phyloP scores from a whole-genome alignment of 2,329 filamentous ascomycete species.

The Fusarium armeniacum region DNA sequence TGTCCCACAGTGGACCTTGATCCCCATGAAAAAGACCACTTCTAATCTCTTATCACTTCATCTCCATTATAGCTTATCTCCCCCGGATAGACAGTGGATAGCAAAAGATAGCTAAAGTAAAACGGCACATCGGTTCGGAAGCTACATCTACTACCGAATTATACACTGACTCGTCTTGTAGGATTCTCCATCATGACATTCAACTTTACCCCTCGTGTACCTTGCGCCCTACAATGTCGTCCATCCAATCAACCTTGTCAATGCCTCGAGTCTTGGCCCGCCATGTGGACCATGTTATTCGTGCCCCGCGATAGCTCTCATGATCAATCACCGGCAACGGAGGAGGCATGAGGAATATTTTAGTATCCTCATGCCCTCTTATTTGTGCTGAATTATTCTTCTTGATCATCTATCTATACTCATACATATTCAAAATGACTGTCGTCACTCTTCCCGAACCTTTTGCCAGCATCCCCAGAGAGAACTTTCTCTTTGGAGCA shows the following conservation, averaged over 20 bases:
- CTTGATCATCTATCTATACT: neutral
- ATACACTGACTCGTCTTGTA: slow-evolving; percentile 31
- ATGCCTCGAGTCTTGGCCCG: slow-evolving; percentile 12
- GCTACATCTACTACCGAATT: slow-evolving; percentile 37
- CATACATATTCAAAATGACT: slow-evolving; percentile 45
- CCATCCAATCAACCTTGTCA: slow-evolving; percentile 23
- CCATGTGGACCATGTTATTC: slow-evolving; percentile 36
- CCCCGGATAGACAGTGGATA: slow-evolving; percentile 16
- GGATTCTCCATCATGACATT: slow-evolving; percentile 24
- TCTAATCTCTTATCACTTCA: slow-evolving; percentile 4
- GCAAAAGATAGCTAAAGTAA: slow-evolving; percentile 7
- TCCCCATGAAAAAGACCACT: neutral
- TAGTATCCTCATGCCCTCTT: neutral
- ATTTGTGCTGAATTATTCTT: neutral
- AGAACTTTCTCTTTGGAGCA: slow-evolving; percentile 74
- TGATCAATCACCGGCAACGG: slow-evolving; percentile 41
- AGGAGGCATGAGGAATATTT: slow-evolving; percentile 14
- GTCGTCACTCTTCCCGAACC: slow-evolving; percentile 67
- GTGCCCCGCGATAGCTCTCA: slow-evolving; percentile 36
- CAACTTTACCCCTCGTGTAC: slow-evolving; percentile 44
- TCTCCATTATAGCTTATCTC: slow-evolving; percentile 20
- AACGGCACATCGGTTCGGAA: slow-evolving; percentile 22
- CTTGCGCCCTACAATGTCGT: slow-evolving; percentile 40
- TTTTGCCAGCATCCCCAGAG: slow-evolving; percentile 73
- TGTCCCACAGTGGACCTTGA: neutral